These are phyloP conservation scores for Euphorbia peplus DNA, from an alignment of 345 rosid genomes.

Conservation along the genomic window DNA sequence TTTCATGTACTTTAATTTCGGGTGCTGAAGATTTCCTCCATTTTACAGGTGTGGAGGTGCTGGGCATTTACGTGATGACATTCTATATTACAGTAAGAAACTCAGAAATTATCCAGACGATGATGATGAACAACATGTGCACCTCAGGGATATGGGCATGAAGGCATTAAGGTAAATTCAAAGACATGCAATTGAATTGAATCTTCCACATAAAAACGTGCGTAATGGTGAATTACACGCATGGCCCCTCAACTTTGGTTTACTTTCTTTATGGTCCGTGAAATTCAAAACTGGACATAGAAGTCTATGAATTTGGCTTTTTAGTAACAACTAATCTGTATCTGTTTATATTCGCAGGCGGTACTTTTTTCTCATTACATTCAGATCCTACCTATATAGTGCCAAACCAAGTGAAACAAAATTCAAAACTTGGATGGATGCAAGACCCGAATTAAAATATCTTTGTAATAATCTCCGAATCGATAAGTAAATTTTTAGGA, in stretches of 20 bases:
- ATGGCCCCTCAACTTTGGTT: too few relatives aligned
- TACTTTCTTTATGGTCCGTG: too few relatives aligned
- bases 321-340: not conserved
- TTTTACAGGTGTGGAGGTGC: constrained; percentile 80
- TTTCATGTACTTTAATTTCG: not conserved
- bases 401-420: constrained; percentile 48
- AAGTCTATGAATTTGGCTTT: too few relatives aligned
- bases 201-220: not conserved
- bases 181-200: constrained; percentile 6
- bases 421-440: constrained; percentile 73
- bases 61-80: constrained; percentile 82
- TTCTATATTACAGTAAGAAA: constrained; percentile 62
- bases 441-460: constrained; percentile 91
- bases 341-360: constrained; percentile 56
- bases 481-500: constrained; percentile 41
- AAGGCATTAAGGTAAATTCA: constrained; percentile 80
- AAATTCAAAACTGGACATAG: too few relatives aligned
- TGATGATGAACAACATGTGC: constrained; percentile 63
- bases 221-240: not conserved
- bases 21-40: constrained; percentile 20
- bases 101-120: constrained; percentile 43
- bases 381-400: constrained; percentile 82
- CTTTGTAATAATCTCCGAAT: constrained; percentile 83
- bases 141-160: constrained; percentile 69
- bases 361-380: constrained; percentile 80